Conservation (phyloP, 2,329 filamentous ascomycete species). For the Neopestalotiopsis sp. region DNA sequence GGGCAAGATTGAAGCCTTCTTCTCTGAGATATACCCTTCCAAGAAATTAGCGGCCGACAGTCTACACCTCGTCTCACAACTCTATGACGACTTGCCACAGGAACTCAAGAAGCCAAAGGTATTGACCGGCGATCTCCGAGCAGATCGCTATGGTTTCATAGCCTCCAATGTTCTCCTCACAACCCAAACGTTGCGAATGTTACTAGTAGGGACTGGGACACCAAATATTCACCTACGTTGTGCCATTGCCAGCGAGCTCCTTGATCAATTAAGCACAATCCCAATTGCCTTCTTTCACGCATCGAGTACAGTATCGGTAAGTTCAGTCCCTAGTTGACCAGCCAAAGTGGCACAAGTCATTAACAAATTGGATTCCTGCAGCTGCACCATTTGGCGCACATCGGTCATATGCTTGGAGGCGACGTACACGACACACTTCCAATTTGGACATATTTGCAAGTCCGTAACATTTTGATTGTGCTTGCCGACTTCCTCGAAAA, state of each 20-base stretch:
- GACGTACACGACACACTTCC: slow-evolving; percentile 5
- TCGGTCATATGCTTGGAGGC: slow-evolving; percentile 8
- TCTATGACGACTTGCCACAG: neutral
- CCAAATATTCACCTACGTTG: slow-evolving; percentile 3
- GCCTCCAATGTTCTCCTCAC: slow-evolving; percentile 3
- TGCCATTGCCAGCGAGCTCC: slow-evolving; percentile 10
- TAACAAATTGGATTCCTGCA: neutral
- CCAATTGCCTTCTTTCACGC: slow-evolving; percentile 6
- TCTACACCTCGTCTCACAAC: slow-evolving; percentile 3
- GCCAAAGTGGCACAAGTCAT: neutral
- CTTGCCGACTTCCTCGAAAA: slow-evolving; percentile 9
- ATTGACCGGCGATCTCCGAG: neutral
- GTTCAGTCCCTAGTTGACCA: neutral
- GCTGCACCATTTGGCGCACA: slow-evolving; percentile 6
- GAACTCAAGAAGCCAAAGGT: slow-evolving; percentile 8
- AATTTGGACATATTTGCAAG: slow-evolving; percentile 4
- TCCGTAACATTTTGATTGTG: slow-evolving; percentile 5
- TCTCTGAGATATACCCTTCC: slow-evolving; percentile 1
- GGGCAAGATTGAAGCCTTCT: slow-evolving; percentile 5
- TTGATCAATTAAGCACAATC: slow-evolving; percentile 4
- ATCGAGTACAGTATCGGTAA: slow-evolving; percentile 4
- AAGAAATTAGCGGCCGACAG: slow-evolving; percentile 6
- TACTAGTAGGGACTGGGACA: neutral
- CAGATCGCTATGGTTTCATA: slow-evolving; percentile 7
- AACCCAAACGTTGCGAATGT: slow-evolving; percentile 9